Percentiles rank a stretch among this genome's conserved stretches.
Conservation (phyloP, 345 rosid species). For the Reutealis trisperma region DNA sequence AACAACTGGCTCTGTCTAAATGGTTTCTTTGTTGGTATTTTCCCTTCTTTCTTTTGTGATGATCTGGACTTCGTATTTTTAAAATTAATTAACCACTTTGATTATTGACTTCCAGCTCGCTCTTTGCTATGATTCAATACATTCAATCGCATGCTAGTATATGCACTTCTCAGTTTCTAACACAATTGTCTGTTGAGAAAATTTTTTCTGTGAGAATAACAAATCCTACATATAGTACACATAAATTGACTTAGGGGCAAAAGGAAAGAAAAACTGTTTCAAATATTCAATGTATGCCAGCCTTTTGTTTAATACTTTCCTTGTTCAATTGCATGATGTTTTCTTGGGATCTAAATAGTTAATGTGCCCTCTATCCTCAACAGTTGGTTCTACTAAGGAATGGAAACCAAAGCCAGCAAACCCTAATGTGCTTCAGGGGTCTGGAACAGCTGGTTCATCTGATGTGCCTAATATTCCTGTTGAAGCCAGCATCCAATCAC, state of each 20-base stretch:
- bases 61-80: background rate
- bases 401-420: constrained; percentile 88
- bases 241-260: background rate
- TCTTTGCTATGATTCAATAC: too few relatives aligned
- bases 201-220: background rate
- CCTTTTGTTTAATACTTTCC: constrained; percentile 7
- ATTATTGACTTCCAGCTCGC: too few relatives aligned
- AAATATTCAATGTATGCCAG: background rate
- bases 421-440: constrained; percentile 46
- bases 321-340: constrained; percentile 7
- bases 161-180: too few relatives aligned
- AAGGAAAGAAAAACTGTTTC: background rate
- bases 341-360: constrained; percentile 19
- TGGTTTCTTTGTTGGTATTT: background rate
- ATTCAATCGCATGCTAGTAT: too few relatives aligned
- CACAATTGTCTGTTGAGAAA: background rate
- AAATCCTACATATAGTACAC: background rate
- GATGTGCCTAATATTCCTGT: constrained; percentile 45
- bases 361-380: constrained; percentile 26
- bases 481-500: constrained; percentile 44
- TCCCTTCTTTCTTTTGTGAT: background rate
- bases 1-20: background rate
- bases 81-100: too few relatives aligned
- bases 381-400: constrained; percentile 67
- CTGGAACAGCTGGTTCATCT: constrained; percentile 51